Evolutionary conservation across 768 basidiomycete species (phyloP).

Genomic region (Phaeotremella skinneri): DNA sequence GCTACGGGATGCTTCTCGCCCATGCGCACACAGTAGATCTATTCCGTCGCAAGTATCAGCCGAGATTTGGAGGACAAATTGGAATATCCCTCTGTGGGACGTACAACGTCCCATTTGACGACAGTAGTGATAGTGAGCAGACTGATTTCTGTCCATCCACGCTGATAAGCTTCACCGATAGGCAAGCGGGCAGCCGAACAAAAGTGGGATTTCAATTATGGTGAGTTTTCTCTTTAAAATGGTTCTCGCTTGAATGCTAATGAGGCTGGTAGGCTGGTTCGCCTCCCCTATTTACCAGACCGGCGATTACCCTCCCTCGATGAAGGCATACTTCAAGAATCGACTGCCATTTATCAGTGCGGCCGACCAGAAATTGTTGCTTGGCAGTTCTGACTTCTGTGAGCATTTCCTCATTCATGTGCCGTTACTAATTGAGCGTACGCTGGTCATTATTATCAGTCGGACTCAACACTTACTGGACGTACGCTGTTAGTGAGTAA

Average conservation of each 20-base stretch:
- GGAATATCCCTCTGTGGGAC: constrained; percentile 79
- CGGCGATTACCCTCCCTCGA: constrained; percentile 62
- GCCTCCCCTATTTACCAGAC: constrained; percentile 67
- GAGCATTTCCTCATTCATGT: background rate
- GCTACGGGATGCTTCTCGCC: constrained; percentile 65
- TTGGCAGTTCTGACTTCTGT: constrained; percentile 48
- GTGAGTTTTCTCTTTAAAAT: constrained; percentile 16
- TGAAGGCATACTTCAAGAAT: constrained; percentile 41
- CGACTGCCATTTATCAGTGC: constrained; percentile 43
- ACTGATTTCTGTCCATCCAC: background rate
- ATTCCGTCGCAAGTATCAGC: constrained; percentile 67
- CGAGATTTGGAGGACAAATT: constrained; percentile 63
- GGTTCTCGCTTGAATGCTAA: constrained; percentile 49
- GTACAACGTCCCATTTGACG: constrained; percentile 71
- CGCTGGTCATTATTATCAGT: background rate
- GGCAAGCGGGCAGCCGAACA: constrained; percentile 13
- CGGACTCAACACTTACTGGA: background rate
- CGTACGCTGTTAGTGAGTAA: constrained; percentile 10
- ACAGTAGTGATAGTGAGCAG: constrained; percentile 64
- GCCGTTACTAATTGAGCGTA: background rate
- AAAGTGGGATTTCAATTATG: constrained; percentile 5
- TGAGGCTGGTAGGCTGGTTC: constrained; percentile 62
- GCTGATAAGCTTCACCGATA: constrained; percentile 7
- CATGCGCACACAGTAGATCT: constrained; percentile 67
- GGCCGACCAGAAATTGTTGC: constrained; percentile 42